Conservation (phyloP, 352 stramenopile genomes). For the Globisporangium middletonii region DNA sequence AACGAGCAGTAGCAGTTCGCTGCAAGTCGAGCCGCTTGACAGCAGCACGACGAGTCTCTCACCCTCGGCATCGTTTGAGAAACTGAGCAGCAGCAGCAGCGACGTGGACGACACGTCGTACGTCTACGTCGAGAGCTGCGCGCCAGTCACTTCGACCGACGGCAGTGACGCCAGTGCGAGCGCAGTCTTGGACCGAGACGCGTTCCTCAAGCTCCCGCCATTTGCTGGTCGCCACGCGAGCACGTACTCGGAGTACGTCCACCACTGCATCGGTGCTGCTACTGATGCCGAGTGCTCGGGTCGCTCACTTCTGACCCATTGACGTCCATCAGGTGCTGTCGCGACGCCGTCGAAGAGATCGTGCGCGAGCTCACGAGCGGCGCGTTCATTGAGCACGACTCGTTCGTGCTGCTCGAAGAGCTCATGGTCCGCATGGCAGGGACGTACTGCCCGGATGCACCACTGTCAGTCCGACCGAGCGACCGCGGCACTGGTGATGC, state of each 20-base stretch:
- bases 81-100: constrained; percentile 9
- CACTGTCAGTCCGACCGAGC: constrained; percentile 7
- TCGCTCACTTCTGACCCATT: background rate
- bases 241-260: constrained; percentile 52
- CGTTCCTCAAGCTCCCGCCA: constrained; percentile 34
- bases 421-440: constrained; percentile 75
- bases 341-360: constrained; percentile 47
- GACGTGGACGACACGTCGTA: constrained; percentile 59
- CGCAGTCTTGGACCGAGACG: constrained; percentile 20
- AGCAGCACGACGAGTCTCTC: constrained; percentile 3
- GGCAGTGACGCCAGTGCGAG: background rate
- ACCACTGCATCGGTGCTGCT: constrained; percentile 24
- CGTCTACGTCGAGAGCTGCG: constrained; percentile 68
- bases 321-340: constrained; percentile 30
- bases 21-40: constrained; percentile 6
- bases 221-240: constrained; percentile 31
- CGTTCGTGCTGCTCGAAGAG: constrained; percentile 55
- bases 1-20: background rate
- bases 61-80: constrained; percentile 14
- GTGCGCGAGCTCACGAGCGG: constrained; percentile 37
- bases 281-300: background rate
- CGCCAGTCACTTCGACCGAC: constrained; percentile 36
- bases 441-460: constrained; percentile 43
- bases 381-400: constrained; percentile 58
- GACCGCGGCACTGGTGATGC: background rate